Base-by-base conservation (phyloP, 441 rosid species). In the Hura crepitans region DNA sequence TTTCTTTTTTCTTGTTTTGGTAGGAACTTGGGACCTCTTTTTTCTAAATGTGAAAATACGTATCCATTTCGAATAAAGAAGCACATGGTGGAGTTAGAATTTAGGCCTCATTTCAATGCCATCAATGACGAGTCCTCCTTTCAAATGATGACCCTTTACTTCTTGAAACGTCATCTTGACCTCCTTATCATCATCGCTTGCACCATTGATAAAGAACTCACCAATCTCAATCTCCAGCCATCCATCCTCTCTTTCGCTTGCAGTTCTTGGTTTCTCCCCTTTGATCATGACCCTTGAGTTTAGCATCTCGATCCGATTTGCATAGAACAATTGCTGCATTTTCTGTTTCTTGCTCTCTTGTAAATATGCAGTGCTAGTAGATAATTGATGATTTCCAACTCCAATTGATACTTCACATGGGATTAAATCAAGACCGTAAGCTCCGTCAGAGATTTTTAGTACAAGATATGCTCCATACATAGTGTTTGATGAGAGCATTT, bases 141-240 rank as follows among this genome's bases (percentile, higher is more conserved):
- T 89, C 23, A 89, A 63, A 57, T 84, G 91, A 27, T 75, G 86
- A 3, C 93, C 91, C 69, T 78, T 85, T 8, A 87, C 88, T 62
- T 89, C 93, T 66, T 56, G 81, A 35, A 89, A 53, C 15, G 84
- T 82, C 89, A 86, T 84, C 61, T 22, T 79, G 47, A 85, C 84
- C 46, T 72, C 80, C 57, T 76, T 85, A 23, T 73, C 78, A 51
- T 81, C 74, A 11, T 1, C 11, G 1, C 20, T 71, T 70, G 61
- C 82, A 25, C 85, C 87, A 0, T 33, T 81, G 30, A 33, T 9
- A 33, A 76, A 75, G 72, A 86, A 86, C 68, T 86, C 84, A 28
- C 93, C 96, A 6, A 87, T 64, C 84, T 83, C 85, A 58, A 78
- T 81, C 87, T 86, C 97, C 89, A 80, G 54, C 96, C 95, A 89